Base-by-base conservation (phyloP, 768 basidiomycete species). In the Rhodotorula diobovata region DNA sequence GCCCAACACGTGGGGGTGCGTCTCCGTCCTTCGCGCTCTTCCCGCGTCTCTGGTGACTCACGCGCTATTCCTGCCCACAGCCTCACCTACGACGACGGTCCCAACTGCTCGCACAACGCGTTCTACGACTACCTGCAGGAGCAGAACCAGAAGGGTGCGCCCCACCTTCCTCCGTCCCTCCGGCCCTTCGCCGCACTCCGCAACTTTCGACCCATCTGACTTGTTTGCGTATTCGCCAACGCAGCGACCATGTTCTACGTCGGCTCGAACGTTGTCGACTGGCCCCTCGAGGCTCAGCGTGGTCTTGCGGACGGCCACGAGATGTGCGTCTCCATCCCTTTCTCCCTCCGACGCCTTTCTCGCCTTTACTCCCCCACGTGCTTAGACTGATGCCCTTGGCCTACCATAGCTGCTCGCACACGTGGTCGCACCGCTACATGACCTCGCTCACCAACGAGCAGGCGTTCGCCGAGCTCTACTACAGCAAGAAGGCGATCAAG, bases 381-480 rank as follows among this genome's bases (percentile, higher is more conserved):
- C n/a, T n/a, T n/a, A n/a, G n/a, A n/a, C 45, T 64, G 62, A 66
- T 45, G 30, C 15, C 10, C 30, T 4, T 32, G 3, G 6, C 41
- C 32, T 35, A 0, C 11, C 23, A 34, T 45, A 65, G 63, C 63
- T 75, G 73, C 67, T 54, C 70, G 25, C 73, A 75, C 73, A 75
- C 70, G 18, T 69, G 67, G 64, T 68, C 68, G 3, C 74, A 76
- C 56, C 87, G 79, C 89, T 67, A 74, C 68, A 66, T 81, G 53
- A 81, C 81, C 62, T 79, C 80, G 54, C 71, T 81, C 56, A 87
- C 90, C 51, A 96, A 86, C 76, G 87, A 85, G 78, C 84, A 89
- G 76, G 87, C 92, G 77, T 90, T 94, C 68, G 91, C 91, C 54
- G 91, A 93, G 79, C 82, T 95, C 43, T 91, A 90, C 12, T 95